phyloP scores from a whole-genome alignment of 352 stramenopile species.

The Pythium catenulatum region DNA sequence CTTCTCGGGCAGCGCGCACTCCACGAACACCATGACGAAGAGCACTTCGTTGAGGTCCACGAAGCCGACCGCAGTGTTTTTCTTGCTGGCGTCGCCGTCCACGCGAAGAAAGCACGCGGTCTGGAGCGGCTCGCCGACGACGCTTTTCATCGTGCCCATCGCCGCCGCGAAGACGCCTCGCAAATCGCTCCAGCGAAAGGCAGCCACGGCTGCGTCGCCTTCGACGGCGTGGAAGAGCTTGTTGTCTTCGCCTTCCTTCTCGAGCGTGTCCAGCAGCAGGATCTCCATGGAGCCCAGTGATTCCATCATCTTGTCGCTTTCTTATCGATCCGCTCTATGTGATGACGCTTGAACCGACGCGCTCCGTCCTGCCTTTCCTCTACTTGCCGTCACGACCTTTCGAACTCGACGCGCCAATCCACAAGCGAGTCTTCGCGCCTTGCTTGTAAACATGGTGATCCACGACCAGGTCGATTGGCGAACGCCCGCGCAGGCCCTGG shows the following conservation, averaged over 20 bases:
- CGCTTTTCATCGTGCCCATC: slow-evolving; percentile 71
- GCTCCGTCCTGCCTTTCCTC: no score
- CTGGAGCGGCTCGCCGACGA: slow-evolving; percentile 72
- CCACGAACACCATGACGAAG: slow-evolving; percentile 72
- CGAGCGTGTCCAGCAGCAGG: slow-evolving; percentile 77
- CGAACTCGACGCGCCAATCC: no score
- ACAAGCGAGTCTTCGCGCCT: no score
- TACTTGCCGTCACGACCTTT: slow-evolving; percentile 19
- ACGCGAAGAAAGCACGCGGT: slow-evolving; percentile 60
- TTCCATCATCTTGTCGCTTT: slow-evolving; percentile 5
- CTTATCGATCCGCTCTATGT: background rate
- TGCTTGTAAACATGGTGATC: slow-evolving; percentile 58
- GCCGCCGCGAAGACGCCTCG: slow-evolving; percentile 79
- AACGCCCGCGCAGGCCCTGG: slow-evolving; percentile 65
- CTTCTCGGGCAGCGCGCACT: slow-evolving; percentile 12
- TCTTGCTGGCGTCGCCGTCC: background rate
- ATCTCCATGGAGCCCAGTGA: slow-evolving; percentile 69
- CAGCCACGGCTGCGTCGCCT: background rate
- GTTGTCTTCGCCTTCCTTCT: slow-evolving; percentile 87
- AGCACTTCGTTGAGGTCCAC: slow-evolving; percentile 77
- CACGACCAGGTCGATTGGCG: slow-evolving; percentile 77
- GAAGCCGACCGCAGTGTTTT: slow-evolving; percentile 63
- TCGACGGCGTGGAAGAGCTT: slow-evolving; percentile 68
- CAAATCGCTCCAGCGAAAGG: slow-evolving; percentile 66
- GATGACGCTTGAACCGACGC: no score